Conservation (phyloP, 2,329 filamentous ascomycete genomes). For the Colletotrichum viniferum region DNA sequence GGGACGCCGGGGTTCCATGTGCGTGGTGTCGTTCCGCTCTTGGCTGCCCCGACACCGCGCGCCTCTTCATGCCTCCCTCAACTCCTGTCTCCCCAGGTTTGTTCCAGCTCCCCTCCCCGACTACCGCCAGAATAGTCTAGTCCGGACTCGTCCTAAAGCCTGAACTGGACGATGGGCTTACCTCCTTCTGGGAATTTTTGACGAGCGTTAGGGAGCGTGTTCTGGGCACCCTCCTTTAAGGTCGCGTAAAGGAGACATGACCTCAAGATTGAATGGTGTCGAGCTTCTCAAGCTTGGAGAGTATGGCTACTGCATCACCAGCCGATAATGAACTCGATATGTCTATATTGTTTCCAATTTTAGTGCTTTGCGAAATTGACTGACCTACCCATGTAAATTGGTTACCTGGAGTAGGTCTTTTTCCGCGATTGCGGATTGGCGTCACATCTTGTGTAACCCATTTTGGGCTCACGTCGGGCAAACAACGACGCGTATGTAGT, state of each 20-base stretch:
- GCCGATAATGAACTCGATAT: background rate
- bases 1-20: constrained; percentile 10
- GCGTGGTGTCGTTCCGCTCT: constrained; percentile 6
- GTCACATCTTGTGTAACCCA: constrained; percentile 1
- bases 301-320: background rate
- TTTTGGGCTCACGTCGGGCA: background rate
- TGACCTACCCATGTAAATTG: background rate
- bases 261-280: background rate
- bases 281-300: background rate
- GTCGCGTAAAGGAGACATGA: background rate
- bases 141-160: constrained; percentile 12
- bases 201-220: constrained; percentile 12
- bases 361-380: background rate
- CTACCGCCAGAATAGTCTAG: background rate
- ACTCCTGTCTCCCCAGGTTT: background rate
- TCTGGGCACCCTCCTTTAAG: background rate
- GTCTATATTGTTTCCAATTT: constrained; percentile 7
- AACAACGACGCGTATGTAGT: background rate
- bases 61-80: constrained; percentile 1
- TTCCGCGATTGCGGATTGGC: background rate
- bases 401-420: background rate
- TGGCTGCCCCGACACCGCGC: constrained; percentile 1
- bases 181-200: constrained; percentile 24
- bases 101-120: background rate
- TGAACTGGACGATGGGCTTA: constrained; percentile 32